phyloP scores from a whole-genome alignment of 1,284 basidiomycete genomes.

The Cryptococcus sp. region DNA sequence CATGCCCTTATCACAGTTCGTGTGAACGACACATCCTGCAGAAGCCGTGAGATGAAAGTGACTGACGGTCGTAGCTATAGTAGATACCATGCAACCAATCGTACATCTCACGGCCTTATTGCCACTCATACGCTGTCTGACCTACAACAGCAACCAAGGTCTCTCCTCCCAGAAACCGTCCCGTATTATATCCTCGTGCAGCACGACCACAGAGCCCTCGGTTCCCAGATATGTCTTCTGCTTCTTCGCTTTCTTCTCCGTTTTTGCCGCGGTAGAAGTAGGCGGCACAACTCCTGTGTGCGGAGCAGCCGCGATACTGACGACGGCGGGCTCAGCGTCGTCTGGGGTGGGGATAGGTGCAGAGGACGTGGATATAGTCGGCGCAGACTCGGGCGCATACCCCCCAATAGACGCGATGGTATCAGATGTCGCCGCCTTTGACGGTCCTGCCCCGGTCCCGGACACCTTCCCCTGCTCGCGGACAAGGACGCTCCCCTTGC shows the following conservation, averaged over 20 bases:
- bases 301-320: no score
- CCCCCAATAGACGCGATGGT: neutral
- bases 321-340: no score
- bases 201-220: conserved; percentile 55
- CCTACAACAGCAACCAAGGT: conserved; percentile 46
- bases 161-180: conserved; percentile 70
- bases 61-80: no score
- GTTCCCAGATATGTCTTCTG: conserved; percentile 47
- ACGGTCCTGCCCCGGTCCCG: neutral
- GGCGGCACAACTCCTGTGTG: no score
- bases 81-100: no score
- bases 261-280: neutral
- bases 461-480: conserved; percentile 46
- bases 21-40: no score
- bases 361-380: no score
- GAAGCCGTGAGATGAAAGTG: no score
- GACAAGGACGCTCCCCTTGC: conserved; percentile 82
- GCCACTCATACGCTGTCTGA: neutral
- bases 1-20: no score
- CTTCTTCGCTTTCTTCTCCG: conserved; percentile 46
- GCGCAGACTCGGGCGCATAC: no score
- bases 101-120: no score
- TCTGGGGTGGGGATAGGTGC: neutral
- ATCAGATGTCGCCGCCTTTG: neutral
- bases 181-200: conserved; percentile 78